These are phyloP conservation scores for Saraca asoca DNA, from an alignment of 331 rosid genomes.

Conservation along the genomic window DNA sequence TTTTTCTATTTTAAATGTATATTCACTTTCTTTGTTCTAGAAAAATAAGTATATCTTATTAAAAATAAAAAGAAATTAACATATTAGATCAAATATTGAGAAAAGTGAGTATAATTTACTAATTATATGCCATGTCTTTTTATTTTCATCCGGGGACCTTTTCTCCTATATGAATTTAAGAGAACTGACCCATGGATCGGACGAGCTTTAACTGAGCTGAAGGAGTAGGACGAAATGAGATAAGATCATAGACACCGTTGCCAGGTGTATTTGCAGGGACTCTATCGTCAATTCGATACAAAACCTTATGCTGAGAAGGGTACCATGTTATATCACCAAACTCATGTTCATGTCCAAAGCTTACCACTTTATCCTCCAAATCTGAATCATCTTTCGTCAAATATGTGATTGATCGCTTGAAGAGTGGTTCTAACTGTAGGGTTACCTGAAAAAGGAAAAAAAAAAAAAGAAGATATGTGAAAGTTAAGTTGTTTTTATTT, in stretches of 20 bases:
- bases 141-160: too few species aligned
- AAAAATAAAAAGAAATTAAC: too few species aligned
- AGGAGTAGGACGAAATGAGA: conserved; percentile 50
- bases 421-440: conserved; percentile 58
- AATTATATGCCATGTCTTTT: too few species aligned
- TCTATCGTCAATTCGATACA: conserved; percentile 57
- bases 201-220: conserved; percentile 30
- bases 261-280: conserved; percentile 45
- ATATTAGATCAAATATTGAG: too few species aligned
- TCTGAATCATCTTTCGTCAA: conserved; percentile 45
- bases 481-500: too few species aligned
- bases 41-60: too few species aligned
- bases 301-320: conserved; percentile 54
- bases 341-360: conserved; percentile 54
- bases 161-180: too few species aligned
- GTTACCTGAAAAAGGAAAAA: too few species aligned
- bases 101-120: too few species aligned
- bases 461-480: too few species aligned
- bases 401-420: conserved; percentile 61
- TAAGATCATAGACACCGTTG: conserved; percentile 46
- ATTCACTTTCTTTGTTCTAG: too few species aligned
- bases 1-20: too few species aligned
- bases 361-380: conserved; percentile 46
- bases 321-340: conserved; percentile 65
- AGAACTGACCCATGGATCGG: conserved; percentile 51